Evolutionary conservation across 73 alveolate genomes (phyloP), one percentile per base, ranked within the genome.

Genomic region (Blepharisma japonicum): DNA sequence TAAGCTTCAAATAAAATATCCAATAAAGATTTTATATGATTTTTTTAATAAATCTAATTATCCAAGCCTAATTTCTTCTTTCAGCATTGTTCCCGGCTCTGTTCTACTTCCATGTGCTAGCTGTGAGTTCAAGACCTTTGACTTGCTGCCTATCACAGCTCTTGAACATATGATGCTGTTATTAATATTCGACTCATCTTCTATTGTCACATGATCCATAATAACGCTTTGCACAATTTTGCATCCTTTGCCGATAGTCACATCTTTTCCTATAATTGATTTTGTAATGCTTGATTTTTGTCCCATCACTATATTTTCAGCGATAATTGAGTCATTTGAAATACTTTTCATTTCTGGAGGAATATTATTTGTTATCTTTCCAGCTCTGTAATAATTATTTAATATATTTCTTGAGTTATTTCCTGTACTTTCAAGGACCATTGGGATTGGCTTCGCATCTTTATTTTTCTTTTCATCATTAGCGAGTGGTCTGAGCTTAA

Each of bases 171-270:
- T 71, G 14, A 54, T 71, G 49, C 67, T 27, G 47, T 54, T 71
- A 76, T 18, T 18, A 23, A 45, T 21, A 46, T 48, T 47, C 55
- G 55, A 71, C 79, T 78, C 87, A 45, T 79, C 68, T 47, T 84
- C 91, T 6, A 83, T 79, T 6, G 6, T 68, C 45, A 78, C 83
- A 56, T 83, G 32, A 32, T 56, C 54, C 42, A 83, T 27, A 3
- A 83, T 83, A 7, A 83, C 76, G 9, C 83, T 78, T 55, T 78
- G 72, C 54, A 45, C 49, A 11, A 83, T 83, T 55, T 83, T 83
- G 56, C 78, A 25, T 46, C 56, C 78, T 39, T 68, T 38, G 8
- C 91, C 91, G 21, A 83, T 79, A 27, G 7, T 68, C n/a, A 78
- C 84, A n/a, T 77, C 78, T 45, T 68, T 55, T 3, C 91, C 86